Base-by-base conservation (phyloP, 306 rosid genomes). In the Begonia fuchsioides region DNA sequence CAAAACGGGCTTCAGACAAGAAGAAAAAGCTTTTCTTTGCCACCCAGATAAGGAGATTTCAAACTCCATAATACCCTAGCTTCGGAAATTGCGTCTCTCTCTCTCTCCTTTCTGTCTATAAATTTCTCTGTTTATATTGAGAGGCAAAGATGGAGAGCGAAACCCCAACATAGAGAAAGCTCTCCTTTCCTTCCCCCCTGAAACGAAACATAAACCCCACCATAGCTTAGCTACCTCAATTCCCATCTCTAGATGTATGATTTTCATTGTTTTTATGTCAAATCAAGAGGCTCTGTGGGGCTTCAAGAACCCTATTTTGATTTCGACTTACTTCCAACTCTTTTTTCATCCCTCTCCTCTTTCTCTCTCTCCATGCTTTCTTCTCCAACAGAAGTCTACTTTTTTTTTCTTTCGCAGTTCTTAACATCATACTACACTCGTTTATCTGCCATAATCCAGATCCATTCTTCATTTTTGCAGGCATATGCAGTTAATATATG, bases 1-100 rank as follows among this genome's bases (percentile, higher is more conserved):
- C 98, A 90, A 90, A 82, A 80, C 44, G 82, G 71, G 81, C 32
- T n/a, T 79, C 92, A 73, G 94, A 66, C 57, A 60, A 76, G 83
- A 78, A 81, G 92, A 78, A 79, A 62, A 26, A 26, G 35, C 67
- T 54, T 71, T n/a, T 77, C 98, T 90, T 90, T 85, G 76, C 69
- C 81, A 90, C 85, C 76, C 82, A 82, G 94, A 85, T 81, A 90
- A 81, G 94, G 56, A 85, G 92, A 57, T 76, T 85, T 85, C 94
- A 85, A 81, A 81, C 82, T 70, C 72, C 81, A 50, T 58, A 58
- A 57, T 1, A 53, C 62, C 72, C 71, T 74, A 58, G 80, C 95
- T 76, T 79, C 72, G 90, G 97, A 81, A 88, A 78, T 84, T 76
- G 87, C 48, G 47, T 48, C 46, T 40, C 49, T 43, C 48, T 52